Percentiles rank a stretch among this genome's conserved stretches.
Conservation (phyloP, 352 stramenopile genomes). For the Blastocystis sp. region DNA sequence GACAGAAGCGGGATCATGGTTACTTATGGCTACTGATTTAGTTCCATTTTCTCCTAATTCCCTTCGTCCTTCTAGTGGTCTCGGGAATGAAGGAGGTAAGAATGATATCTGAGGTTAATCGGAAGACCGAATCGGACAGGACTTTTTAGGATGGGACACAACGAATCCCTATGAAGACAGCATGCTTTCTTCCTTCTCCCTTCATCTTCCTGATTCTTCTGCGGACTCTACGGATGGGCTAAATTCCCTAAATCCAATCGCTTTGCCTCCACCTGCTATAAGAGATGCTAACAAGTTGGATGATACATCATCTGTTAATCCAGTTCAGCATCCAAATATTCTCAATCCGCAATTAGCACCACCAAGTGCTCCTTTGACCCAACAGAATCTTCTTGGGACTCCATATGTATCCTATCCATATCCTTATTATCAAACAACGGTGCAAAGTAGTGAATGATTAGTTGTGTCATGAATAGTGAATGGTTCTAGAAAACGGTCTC, state of each 20-base stretch:
- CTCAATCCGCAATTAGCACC: not conserved
- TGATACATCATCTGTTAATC: not conserved
- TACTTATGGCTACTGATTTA: conserved; percentile 64
- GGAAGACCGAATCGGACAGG: not conserved
- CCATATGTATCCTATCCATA: not conserved
- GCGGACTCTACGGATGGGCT: not conserved
- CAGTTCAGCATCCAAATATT: not conserved
- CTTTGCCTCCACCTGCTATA: not conserved
- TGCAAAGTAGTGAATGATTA: not conserved
- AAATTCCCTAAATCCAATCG: not conserved
- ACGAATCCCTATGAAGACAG: conserved; percentile 60
- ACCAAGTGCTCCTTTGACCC: not conserved
- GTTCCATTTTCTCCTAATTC: conserved; percentile 58
- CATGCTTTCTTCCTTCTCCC: conserved; percentile 60
- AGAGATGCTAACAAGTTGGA: not conserved
- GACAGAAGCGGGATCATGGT: conserved; percentile 43
- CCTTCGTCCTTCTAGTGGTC: not conserved
- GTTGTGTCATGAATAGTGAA: not conserved
- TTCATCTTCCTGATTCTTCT: conserved; percentile 48
- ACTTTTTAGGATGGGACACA: conserved; percentile 61
- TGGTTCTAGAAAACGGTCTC: not conserved
- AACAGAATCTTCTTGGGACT: not conserved
- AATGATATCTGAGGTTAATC: not conserved
- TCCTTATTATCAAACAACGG: not conserved
- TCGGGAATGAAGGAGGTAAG: not conserved